These are phyloP conservation scores for Microcyclospora tardicrescens DNA, from an alignment of 2,329 filamentous ascomycete species.

Conservation along the genomic window DNA sequence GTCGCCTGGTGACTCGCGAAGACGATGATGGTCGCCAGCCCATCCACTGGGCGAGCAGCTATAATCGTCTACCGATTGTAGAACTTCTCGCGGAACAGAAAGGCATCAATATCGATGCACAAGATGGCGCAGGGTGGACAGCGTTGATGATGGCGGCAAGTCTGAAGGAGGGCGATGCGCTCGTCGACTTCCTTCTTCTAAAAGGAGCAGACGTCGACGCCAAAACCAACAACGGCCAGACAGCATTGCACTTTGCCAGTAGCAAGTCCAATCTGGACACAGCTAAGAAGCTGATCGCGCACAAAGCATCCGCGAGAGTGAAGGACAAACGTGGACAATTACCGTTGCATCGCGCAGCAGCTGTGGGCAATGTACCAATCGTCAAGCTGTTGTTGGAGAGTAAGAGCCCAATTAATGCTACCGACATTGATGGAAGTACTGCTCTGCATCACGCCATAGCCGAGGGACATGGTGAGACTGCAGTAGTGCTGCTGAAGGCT, in stretches of 20 bases:
- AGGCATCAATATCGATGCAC: conserved; percentile 70
- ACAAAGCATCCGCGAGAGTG: conserved; percentile 64
- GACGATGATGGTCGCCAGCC: conserved; percentile 84
- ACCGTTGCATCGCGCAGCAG: conserved; percentile 80
- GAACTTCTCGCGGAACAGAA: conserved; percentile 56
- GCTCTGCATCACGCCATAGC: conserved; percentile 77
- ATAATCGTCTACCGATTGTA: conserved; percentile 65
- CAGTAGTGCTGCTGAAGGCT: conserved; percentile 66
- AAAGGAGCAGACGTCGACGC: conserved; percentile 61
- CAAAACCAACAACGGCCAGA: conserved; percentile 64
- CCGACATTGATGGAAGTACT: conserved; percentile 72
- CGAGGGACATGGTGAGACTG: conserved; percentile 67
- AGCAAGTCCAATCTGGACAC: conserved; percentile 81
- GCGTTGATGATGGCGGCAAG: conserved; percentile 72
- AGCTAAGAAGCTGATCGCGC: conserved; percentile 61
- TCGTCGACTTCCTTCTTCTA: conserved; percentile 54
- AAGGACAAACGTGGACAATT: conserved; percentile 84
- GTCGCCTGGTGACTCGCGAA: conserved; percentile 57
- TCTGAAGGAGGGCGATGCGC: conserved; percentile 55
- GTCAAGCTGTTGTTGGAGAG: conserved; percentile 65
- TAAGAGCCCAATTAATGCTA: conserved; percentile 68
- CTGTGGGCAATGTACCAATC: conserved; percentile 79
- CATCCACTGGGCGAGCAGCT: conserved; percentile 86
- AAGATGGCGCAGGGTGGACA: conserved; percentile 73
- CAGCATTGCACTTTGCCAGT: conserved; percentile 78